Percentiles rank a stretch among this genome's conserved stretches.
phyloP scores from a whole-genome alignment of 495 filamentous ascomycete genomes.

The Clavariopsis aquatica region DNA sequence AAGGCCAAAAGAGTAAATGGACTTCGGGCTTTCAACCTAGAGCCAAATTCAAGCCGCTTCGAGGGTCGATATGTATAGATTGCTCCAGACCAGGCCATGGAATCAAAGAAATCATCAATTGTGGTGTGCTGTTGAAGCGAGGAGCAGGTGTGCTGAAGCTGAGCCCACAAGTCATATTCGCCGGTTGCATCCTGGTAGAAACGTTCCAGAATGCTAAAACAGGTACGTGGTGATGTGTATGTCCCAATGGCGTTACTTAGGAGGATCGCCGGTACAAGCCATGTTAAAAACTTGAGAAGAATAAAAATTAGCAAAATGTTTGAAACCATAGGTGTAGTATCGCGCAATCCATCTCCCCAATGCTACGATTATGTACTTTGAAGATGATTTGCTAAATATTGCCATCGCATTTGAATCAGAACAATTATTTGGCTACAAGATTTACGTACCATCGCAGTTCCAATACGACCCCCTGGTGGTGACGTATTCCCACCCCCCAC shows the following conservation, averaged over 20 bases:
- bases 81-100: slow-evolving; percentile 37
- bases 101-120: slow-evolving; percentile 26
- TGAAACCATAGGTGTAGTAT: no score
- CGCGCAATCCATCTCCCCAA: no score
- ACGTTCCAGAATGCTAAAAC: slow-evolving; percentile 26
- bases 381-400: no score
- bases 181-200: slow-evolving; percentile 18
- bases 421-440: no score
- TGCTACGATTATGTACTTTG: no score
- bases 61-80: slow-evolving; percentile 41
- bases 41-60: slow-evolving; percentile 16
- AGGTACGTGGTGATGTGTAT: slow-evolving; percentile 37
- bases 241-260: slow-evolving; percentile 44
- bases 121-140: neutral
- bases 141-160: slow-evolving; percentile 8
- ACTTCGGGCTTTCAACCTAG: slow-evolving; percentile 1
- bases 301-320: no score
- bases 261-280: slow-evolving; percentile 42
- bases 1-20: slow-evolving; percentile 18
- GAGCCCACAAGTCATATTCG: slow-evolving; percentile 1
- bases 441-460: slow-evolving; percentile 30
- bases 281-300: slow-evolving; percentile 36
- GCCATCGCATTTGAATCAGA: no score
- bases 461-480: slow-evolving; percentile 43
- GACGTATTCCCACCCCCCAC: slow-evolving; percentile 37